Base-by-base conservation (phyloP, 164 flowering plant species). In the Stephania yunnanensis region DNA sequence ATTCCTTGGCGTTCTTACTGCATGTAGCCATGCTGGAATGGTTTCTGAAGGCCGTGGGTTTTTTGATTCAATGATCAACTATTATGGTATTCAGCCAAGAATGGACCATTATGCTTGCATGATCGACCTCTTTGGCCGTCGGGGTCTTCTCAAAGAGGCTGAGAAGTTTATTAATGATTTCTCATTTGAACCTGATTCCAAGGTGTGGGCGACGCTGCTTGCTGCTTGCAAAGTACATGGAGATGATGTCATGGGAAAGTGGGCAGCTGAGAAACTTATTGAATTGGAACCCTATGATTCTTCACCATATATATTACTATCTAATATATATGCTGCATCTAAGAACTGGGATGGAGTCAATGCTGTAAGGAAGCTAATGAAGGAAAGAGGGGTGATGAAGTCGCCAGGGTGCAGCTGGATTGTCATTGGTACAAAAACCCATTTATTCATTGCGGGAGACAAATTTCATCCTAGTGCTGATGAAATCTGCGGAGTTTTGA, bases 371-470 rank as follows among this genome's bases (percentile, higher is more conserved):
- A 87, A 71, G 75, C 77, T 71, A 75, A 95, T 95, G 98, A 86
- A 73, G 75, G 91, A 87, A 73, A 89, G 83, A 68, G 87, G 90
- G 71, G 90, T 92, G 8, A 80, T 52, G 53, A 95, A 95, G 78
- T 78, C 82, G 55, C 92, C 94, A 46, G 98, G 97, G 70, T 88
- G 87, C 79, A 93, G 97, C 83, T 94, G 97, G 97, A 89, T 89
- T 82, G 81, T 73, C 6, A 81, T 87, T 68, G 87, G 84, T 70
- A 74, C 84, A 78, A 87, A 81, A 71, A 91, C 89, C 9, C 68
- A 84, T 74, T 46, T 85, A 55, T 91, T 91, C 82, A 87, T 87
- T 71, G 94, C 97, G 29, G 94, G 93, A 52, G 94, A 92, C 77
- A 84, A 83, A 64, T 85, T 80, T 77, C 94, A 87, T 82, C 83